These are phyloP conservation scores for Neofusicoccum parvum DNA, from an alignment of 2,329 filamentous ascomycete genomes.

Conservation along the genomic window DNA sequence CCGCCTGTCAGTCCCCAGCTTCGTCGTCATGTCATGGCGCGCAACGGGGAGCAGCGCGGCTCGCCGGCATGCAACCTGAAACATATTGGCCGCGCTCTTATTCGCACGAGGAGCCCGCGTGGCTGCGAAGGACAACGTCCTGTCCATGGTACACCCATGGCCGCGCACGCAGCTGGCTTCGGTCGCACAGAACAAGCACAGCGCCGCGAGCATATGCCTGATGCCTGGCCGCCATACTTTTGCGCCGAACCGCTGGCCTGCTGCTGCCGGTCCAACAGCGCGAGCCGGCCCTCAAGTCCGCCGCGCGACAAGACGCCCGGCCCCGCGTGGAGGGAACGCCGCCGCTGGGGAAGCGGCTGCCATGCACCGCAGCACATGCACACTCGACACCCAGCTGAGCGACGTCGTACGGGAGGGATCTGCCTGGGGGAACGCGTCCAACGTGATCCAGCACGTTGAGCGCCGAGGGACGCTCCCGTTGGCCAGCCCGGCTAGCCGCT, in stretches of 20 bases:
- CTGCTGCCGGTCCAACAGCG: neutral
- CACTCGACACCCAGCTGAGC: neutral
- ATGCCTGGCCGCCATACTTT: neutral
- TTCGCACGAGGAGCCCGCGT: conserved; percentile 20
- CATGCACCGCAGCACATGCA: conserved; percentile 13
- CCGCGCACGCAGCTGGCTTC: conserved; percentile 11
- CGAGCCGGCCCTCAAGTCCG: neutral
- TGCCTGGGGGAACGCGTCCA: conserved; percentile 7
- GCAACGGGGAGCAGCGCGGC: neutral
- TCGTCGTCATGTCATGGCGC: conserved; percentile 10
- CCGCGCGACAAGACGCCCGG: conserved; percentile 2
- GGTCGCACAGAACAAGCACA: neutral
- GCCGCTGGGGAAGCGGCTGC: neutral
- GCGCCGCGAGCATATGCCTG: conserved; percentile 1
- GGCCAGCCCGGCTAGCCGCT: neutral
- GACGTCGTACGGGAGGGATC: conserved; percentile 18
- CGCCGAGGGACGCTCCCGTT: neutral
- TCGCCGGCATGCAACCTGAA: conserved; percentile 15
- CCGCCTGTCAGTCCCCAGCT: neutral
- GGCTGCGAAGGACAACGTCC: conserved; percentile 15
- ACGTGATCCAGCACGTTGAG: conserved; percentile 14
- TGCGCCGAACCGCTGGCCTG: neutral
- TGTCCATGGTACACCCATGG: conserved; percentile 11
- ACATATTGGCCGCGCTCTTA: conserved; percentile 14
- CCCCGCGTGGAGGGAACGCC: neutral